These are phyloP conservation scores for Leccinum olivaceopallidum DNA, from an alignment of 768 basidiomycete genomes.

Conservation along the genomic window DNA sequence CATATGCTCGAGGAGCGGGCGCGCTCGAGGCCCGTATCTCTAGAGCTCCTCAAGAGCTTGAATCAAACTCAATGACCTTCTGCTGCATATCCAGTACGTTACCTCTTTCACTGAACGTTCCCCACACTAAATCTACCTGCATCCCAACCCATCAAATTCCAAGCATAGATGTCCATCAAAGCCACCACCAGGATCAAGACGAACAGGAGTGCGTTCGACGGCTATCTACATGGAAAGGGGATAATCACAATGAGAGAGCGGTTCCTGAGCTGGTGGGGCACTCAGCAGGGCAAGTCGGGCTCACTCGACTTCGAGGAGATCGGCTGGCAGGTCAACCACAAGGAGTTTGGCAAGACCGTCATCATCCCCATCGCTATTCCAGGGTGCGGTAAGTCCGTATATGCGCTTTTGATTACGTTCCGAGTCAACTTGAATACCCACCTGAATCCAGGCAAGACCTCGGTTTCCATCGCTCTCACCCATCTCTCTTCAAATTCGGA, in stretches of 20 bases:
- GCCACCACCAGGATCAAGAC: conserved; percentile 44
- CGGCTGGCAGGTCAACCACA: background rate
- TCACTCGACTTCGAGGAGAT: conserved; percentile 30
- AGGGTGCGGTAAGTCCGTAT: conserved; percentile 71
- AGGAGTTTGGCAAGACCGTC: conserved; percentile 67
- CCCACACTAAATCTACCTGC: too few species aligned
- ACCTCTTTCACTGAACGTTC: too few species aligned
- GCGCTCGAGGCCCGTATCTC: too few species aligned
- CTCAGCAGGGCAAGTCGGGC: conserved; percentile 43
- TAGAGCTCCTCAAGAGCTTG: too few species aligned
- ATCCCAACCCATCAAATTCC: too few species aligned
- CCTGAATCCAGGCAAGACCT: conserved; percentile 71
- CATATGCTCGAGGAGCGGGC: too few species aligned
- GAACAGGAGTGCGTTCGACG: conserved; percentile 59
- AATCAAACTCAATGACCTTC: too few species aligned
- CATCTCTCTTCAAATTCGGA: conserved; percentile 77
- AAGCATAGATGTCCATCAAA: too few species aligned
- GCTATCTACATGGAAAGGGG: conserved; percentile 71
- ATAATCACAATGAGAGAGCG: conserved; percentile 82
- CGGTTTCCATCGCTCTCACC: conserved; percentile 74
- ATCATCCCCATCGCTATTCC: conserved; percentile 90
- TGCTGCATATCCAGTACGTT: too few species aligned
- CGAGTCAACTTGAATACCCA: background rate
- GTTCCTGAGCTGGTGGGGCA: conserved; percentile 70
- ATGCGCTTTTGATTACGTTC: background rate